phyloP scores from a whole-genome alignment of 257 asterid species.

The Forsythia suspensa region DNA sequence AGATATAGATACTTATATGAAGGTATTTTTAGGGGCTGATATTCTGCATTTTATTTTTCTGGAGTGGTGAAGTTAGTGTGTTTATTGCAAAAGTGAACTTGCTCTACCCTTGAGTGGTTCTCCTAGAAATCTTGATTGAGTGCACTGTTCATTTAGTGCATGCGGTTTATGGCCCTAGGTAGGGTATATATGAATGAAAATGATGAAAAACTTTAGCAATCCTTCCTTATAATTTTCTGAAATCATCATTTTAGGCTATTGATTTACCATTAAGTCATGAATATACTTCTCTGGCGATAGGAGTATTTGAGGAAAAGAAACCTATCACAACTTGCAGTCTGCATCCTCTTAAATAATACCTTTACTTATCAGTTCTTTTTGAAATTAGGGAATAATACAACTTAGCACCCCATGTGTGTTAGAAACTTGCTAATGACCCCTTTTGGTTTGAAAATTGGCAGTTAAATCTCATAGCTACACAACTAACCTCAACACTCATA shows the following conservation, averaged over 20 bases:
- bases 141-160: neutral
- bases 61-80: neutral
- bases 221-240: neutral
- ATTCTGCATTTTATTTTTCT: constrained; percentile 2
- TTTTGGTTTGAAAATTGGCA: neutral
- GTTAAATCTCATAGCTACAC: neutral
- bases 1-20: constrained; percentile 69
- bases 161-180: neutral
- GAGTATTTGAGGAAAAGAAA: neutral
- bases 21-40: constrained; percentile 38
- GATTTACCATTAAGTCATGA: neutral
- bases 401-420: neutral
- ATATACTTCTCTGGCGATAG: neutral
- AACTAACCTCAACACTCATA: neutral
- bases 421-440: neutral
- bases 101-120: neutral
- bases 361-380: neutral
- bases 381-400: neutral
- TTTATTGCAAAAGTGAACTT: neutral
- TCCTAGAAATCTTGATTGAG: neutral
- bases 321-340: neutral
- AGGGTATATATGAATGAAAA: neutral
- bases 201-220: neutral
- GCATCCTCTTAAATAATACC: neutral
- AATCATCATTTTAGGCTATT: neutral